Conservation (phyloP, 306 rosid species). For the Astragalus membranaceus region DNA sequence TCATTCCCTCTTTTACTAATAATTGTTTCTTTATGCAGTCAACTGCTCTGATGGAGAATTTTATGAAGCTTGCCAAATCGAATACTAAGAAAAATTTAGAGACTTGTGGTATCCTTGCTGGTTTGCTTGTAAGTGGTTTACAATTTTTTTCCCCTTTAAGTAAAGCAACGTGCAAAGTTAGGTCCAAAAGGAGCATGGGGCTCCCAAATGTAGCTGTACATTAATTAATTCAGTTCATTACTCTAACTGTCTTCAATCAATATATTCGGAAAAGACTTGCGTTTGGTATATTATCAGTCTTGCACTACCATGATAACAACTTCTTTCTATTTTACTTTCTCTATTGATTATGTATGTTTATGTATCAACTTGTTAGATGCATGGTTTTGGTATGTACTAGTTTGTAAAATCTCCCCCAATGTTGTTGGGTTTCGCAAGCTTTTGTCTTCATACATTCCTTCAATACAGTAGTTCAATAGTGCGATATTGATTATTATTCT, state of each 20-base stretch:
- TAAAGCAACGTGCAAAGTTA: not conserved
- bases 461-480: not conserved
- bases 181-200: not conserved
- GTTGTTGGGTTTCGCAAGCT: not conserved
- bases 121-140: slow-evolving; percentile 76
- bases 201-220: not conserved
- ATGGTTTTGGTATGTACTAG: not conserved
- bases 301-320: not conserved
- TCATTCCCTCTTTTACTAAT: slow-evolving; percentile 14
- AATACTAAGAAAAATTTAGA: slow-evolving; percentile 83
- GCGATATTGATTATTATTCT: slow-evolving; percentile 22
- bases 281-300: not conserved
- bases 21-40: slow-evolving; percentile 54
- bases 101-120: slow-evolving; percentile 94
- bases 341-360: not conserved
- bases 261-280: not conserved
- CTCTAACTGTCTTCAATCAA: not conserved
- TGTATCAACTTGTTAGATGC: not conserved
- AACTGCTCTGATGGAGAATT: slow-evolving; percentile 77
- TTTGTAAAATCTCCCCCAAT: not conserved
- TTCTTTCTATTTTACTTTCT: not conserved
- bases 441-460: not conserved
- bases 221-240: not conserved
- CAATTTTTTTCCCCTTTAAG: not conserved
- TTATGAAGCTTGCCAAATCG: slow-evolving; percentile 84